Conservation (phyloP, 2,329 filamentous ascomycete genomes). For the Aspergillus alliaceus region DNA sequence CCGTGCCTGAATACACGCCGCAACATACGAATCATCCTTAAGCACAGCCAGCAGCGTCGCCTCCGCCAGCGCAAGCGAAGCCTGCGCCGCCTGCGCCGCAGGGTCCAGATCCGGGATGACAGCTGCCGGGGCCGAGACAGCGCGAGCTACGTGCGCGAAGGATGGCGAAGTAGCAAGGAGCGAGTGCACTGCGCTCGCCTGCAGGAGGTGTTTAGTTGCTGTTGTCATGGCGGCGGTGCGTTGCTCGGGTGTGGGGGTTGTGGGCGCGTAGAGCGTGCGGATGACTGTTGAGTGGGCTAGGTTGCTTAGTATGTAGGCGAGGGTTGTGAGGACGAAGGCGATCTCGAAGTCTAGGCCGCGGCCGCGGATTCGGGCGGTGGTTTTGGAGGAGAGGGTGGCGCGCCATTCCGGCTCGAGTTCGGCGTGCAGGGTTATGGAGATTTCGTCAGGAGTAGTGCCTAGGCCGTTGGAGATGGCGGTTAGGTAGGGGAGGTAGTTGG, state of each 20-base stretch:
- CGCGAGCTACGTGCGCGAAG: slow-evolving; percentile 31
- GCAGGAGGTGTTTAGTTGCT: slow-evolving; percentile 75
- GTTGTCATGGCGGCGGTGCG: slow-evolving; percentile 68
- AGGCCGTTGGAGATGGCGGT: slow-evolving; percentile 74
- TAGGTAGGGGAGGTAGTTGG: slow-evolving; percentile 80
- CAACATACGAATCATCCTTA: slow-evolving; percentile 92
- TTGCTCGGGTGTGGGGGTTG: slow-evolving; percentile 64
- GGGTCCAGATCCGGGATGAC: slow-evolving; percentile 48
- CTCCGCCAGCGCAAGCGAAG: slow-evolving; percentile 72
- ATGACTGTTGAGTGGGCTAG: slow-evolving; percentile 72
- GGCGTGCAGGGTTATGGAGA: slow-evolving; percentile 67
- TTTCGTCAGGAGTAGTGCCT: slow-evolving; percentile 55
- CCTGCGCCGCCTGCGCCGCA: slow-evolving; percentile 43
- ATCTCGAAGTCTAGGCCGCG: slow-evolving; percentile 79
- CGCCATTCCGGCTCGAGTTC: slow-evolving; percentile 77
- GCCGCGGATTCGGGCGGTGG: slow-evolving; percentile 66
- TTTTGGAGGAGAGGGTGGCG: slow-evolving; percentile 67
- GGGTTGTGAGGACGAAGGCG: slow-evolving; percentile 72
- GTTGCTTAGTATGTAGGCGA: slow-evolving; percentile 72
- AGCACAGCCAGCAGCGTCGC: slow-evolving; percentile 85
- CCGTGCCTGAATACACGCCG: slow-evolving; percentile 74
- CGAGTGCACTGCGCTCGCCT: slow-evolving; percentile 75
- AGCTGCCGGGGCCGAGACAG: background rate
- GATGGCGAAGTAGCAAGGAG: slow-evolving; percentile 62
- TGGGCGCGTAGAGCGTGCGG: slow-evolving; percentile 65